Base-by-base conservation (phyloP, 805 yeast genomes). In the Wickerhamiella cacticola region DNA sequence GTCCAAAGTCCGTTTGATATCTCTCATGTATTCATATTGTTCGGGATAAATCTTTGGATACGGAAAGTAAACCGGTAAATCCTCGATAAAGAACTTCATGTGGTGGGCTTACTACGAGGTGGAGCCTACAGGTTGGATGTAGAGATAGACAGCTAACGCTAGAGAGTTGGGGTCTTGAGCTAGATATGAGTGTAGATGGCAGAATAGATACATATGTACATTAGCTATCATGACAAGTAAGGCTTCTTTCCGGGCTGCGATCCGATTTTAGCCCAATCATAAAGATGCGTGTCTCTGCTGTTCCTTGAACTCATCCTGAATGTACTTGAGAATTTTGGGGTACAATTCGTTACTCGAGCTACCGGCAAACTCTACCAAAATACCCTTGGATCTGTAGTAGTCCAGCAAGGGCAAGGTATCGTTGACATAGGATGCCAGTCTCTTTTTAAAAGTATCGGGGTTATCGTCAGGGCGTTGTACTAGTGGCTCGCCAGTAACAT, bases 41-140 rank as follows among this genome's bases (percentile, higher is more conserved):
- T 92, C 99, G 1, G 98, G 99, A 62, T 92, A 92, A 48, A 92
- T 89, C 59, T 85, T 75, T 2, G 97, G 97, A 63, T 92, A 92
- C 13, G 99, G 99, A 63, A 92, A 92, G 47, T 86, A 71, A 28
- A 92, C 94, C 18, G 97, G 97, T 52, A 92, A 69, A 65, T 92
- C 99, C 68, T 89, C 99, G 52, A 92, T 92, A 63, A 65, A 83
- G 70, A 92, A 92, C 68, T 84, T 86, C 61, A 58, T 58, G 19
- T 22, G n/a, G n/a, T n/a, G n/a, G 36, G 36, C 36, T 31, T 31
- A 31, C 36, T 19, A 29, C 12, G 34, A n/a, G 34, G n/a, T 13
- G n/a, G 34, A 13, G 12, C 16, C 16, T 29, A 5, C 12, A 12
- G 29, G 7, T 25, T 25, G 29, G 12, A 12, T 7, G 29, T 25